Conservation (phyloP, 164 flowering plant genomes). For the Vitis labrusca region DNA sequence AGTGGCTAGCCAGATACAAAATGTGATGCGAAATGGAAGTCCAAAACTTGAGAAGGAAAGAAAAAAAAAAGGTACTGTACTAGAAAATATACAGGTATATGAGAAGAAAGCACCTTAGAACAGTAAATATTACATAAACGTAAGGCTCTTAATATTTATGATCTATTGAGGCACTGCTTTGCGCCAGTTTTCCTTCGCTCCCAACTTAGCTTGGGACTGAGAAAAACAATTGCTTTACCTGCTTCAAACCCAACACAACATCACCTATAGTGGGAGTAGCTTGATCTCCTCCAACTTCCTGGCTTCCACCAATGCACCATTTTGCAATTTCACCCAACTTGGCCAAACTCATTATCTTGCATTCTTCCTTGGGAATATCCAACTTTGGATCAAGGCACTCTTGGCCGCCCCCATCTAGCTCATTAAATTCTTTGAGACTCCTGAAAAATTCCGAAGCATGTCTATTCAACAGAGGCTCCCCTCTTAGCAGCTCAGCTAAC, state of each 20-base stretch:
- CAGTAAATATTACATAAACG: neutral
- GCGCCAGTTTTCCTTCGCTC: neutral
- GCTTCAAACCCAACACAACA: conserved; percentile 13
- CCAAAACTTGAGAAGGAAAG: too few relatives aligned
- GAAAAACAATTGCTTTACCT: conserved; percentile 12
- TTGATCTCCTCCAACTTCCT: conserved; percentile 5
- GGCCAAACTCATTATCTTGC: conserved; percentile 22
- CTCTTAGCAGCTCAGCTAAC: conserved; percentile 7
- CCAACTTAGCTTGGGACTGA: neutral
- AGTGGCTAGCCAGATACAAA: too few relatives aligned
- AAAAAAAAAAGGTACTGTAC: too few relatives aligned
- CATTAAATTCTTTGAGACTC: conserved; percentile 7
- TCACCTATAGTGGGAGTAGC: conserved; percentile 10
- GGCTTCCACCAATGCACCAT: conserved; percentile 23
- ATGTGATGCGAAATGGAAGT: too few relatives aligned
- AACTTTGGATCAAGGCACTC: conserved; percentile 22
- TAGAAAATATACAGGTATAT: too few relatives aligned
- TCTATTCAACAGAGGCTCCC: conserved; percentile 8
- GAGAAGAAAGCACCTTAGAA: neutral
- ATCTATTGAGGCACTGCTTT: neutral
- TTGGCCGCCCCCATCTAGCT: conserved; percentile 1
- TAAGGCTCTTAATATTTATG: too few relatives aligned
- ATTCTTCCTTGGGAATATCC: conserved; percentile 17
- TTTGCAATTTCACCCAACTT: conserved; percentile 28
- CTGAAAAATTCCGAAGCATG: neutral